These are phyloP conservation scores for Dissoconium aciculare DNA, from an alignment of 2,329 filamentous ascomycete genomes.

Conservation along the genomic window DNA sequence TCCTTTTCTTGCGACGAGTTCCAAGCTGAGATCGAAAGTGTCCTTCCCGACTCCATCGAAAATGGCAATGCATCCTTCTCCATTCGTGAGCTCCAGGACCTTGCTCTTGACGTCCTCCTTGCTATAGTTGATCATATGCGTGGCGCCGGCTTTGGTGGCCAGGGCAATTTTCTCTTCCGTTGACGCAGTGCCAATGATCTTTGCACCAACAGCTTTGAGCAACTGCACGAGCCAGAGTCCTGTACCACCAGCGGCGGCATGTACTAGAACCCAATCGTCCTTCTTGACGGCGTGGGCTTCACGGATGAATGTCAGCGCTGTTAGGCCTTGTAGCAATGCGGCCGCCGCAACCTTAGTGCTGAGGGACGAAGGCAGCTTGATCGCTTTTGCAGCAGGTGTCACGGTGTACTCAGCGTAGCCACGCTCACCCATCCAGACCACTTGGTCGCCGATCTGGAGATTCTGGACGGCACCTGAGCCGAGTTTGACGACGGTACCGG, in stretches of 20 bases:
- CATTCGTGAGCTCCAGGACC: constrained; percentile 55
- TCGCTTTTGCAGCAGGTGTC: constrained; percentile 37
- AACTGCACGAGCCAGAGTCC: constrained; percentile 63
- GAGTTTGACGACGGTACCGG: constrained; percentile 52
- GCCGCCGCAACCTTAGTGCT: constrained; percentile 50
- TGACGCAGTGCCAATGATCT: constrained; percentile 65
- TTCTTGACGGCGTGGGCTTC: constrained; percentile 57
- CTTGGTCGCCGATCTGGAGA: constrained; percentile 52
- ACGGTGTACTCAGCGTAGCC: constrained; percentile 48
- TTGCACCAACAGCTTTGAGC: constrained; percentile 55
- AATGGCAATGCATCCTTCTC: constrained; percentile 58
- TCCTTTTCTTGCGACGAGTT: constrained; percentile 62
- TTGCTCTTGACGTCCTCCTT: constrained; percentile 42
- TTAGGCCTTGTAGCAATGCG: constrained; percentile 64
- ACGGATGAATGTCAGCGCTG: constrained; percentile 62
- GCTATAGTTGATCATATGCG: constrained; percentile 55
- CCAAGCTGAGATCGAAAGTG: constrained; percentile 67
- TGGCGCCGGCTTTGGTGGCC: constrained; percentile 55
- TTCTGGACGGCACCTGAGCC: constrained; percentile 37
- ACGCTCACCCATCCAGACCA: constrained; percentile 49
- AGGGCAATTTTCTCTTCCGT: constrained; percentile 56
- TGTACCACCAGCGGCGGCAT: constrained; percentile 74
- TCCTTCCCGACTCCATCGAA: constrained; percentile 77
- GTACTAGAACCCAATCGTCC: constrained; percentile 70
- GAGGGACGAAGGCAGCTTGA: constrained; percentile 50